Evolutionary conservation across 139 green algal genomes (phyloP).

Genomic region (Ettlia oleoabundans): DNA sequence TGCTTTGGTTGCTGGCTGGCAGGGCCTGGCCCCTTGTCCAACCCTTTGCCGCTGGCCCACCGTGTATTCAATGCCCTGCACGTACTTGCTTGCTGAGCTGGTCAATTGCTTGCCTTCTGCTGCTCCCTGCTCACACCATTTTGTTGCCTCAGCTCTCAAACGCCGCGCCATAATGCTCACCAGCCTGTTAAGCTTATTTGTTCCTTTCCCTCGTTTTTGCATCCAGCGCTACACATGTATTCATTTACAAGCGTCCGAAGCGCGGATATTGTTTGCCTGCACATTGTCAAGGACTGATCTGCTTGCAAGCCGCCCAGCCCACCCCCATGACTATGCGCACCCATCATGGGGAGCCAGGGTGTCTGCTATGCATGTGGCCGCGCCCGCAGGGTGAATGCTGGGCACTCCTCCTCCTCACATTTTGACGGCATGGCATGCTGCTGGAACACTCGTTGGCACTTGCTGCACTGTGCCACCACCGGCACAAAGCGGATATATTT

Average conservation of each 20-base stretch:
- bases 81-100: not conserved
- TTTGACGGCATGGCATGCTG: conserved; percentile 46
- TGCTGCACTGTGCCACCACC: conserved; percentile 37
- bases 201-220: not conserved
- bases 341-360: not conserved
- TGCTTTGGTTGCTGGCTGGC: not conserved
- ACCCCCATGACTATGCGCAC: not conserved
- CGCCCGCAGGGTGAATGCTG: conserved; percentile 40
- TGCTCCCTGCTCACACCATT: not conserved
- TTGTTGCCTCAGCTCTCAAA: no score
- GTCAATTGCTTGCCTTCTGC: not conserved
- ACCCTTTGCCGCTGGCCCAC: not conserved
- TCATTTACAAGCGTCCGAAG: no score
- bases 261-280: no score
- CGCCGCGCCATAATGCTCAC: no score
- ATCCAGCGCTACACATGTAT: no score
- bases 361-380: not conserved
- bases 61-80: not conserved
- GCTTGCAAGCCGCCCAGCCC: no score
- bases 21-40: no score
- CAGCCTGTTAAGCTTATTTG: no score
- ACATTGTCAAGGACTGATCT: no score
- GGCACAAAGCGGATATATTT: conserved; percentile 51
- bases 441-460: conserved; percentile 46
- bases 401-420: conserved; percentile 48